These are phyloP conservation scores for Plasmodium chabaudi DNA, from an alignment of 169 alveolate genomes.

Conservation along the genomic window DNA sequence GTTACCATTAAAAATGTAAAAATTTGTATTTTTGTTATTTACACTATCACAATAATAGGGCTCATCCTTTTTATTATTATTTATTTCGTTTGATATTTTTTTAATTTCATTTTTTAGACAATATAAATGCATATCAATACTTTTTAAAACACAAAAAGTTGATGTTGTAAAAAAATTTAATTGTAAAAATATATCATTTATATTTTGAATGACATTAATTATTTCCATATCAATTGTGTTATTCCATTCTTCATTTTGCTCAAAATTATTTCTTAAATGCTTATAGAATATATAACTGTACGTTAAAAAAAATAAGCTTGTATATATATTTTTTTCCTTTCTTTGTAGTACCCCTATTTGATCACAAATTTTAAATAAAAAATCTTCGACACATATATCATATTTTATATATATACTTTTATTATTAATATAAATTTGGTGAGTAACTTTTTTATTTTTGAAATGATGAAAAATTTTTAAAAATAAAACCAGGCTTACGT, in stretches of 20 bases:
- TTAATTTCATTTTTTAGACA: conserved; percentile 26
- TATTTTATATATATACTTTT: conserved; percentile 18
- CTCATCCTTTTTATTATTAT: neutral
- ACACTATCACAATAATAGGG: neutral
- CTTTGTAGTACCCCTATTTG: conserved; percentile 22
- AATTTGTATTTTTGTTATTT: no score
- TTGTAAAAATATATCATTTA: conserved; percentile 47
- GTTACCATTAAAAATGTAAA: neutral
- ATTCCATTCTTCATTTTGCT: neutral
- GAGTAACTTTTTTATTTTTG: conserved; percentile 42
- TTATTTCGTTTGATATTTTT: neutral
- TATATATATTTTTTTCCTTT: conserved; percentile 24
- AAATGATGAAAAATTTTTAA: conserved; percentile 24
- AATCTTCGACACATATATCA: conserved; percentile 24
- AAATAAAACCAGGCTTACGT: conserved; percentile 47
- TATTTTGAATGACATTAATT: conserved; percentile 25
- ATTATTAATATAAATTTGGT: conserved; percentile 5
- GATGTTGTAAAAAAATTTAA: conserved; percentile 33
- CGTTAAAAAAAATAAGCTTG: conserved; percentile 52
- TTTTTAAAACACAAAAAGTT: conserved; percentile 17
- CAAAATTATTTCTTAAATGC: neutral
- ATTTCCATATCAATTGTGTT: neutral
- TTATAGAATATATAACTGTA: conserved; percentile 37
- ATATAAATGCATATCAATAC: conserved; percentile 39
- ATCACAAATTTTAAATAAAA: conserved; percentile 42